phyloP scores from a whole-genome alignment of 208 protist genomes.

The Leishmania turanica region DNA sequence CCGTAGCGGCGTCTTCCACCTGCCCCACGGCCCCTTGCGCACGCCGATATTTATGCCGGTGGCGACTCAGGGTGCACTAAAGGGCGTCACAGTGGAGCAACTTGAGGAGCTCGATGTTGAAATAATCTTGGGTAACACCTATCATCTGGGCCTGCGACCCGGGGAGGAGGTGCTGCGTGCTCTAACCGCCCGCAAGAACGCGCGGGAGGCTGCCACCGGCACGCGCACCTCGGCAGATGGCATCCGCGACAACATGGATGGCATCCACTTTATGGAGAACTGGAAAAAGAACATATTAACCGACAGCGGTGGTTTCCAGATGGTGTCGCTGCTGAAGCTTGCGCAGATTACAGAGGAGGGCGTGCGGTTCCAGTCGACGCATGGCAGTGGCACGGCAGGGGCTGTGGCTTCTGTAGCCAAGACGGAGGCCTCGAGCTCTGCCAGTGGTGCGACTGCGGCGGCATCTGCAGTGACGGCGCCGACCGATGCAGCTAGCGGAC shows the following conservation, averaged over 20 bases:
- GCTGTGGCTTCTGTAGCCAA: conserved; percentile 8
- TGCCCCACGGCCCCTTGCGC: conserved; percentile 89
- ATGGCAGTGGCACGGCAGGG: conserved; percentile 79
- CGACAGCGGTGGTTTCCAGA: conserved; percentile 98
- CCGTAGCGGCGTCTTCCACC: conserved; percentile 81
- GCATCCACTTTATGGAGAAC: conserved; percentile 97
- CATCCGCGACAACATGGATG: conserved; percentile 92
- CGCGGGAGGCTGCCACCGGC: conserved; percentile 21
- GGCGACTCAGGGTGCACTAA: conserved; percentile 97
- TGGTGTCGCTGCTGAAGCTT: conserved; percentile 98
- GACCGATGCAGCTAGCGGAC: conserved; percentile 5
- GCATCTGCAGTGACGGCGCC: background rate
- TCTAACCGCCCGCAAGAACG: conserved; percentile 73
- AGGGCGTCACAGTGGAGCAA: conserved; percentile 95
- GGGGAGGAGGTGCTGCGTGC: conserved; percentile 87
- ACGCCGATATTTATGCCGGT: conserved; percentile 99
- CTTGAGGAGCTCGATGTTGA: conserved; percentile 94
- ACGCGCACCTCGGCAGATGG: conserved; percentile 21
- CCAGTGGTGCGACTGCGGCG: conserved; percentile 6
- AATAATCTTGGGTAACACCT: conserved; percentile 99
- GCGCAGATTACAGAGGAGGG: conserved; percentile 98
- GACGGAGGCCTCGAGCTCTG: conserved; percentile 6
- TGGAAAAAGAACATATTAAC: conserved; percentile 97
- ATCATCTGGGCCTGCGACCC: conserved; percentile 96
- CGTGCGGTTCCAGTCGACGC: conserved; percentile 98